Base-by-base conservation (phyloP, 2,329 filamentous ascomycete genomes). In the Pseudocercospora musae region DNA sequence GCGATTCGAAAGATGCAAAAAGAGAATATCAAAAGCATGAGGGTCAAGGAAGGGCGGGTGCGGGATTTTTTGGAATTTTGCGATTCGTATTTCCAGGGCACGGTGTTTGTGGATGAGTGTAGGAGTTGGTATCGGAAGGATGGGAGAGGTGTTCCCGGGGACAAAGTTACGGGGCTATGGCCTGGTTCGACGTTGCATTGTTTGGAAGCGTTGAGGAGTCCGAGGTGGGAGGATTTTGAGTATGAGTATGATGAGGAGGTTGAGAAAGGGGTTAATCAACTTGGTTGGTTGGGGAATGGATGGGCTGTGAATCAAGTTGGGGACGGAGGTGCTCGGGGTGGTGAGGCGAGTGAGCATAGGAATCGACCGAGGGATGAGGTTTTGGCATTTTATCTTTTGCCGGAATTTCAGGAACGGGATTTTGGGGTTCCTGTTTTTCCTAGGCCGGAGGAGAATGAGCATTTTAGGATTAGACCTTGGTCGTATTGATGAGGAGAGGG, bases 241-340 rank as follows among this genome's bases (percentile, higher is more conserved):
- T 87, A 83, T 68, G 79, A 78, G 10, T 80, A 81, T 62, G 10
- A 64, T 11, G 44, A 49, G 5, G 70, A 70, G 31, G 64, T 57
- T 37, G 63, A 69, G 44, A 69, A 67, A 13, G 37, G 77, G 78
- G 37, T 72, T 57, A 84, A 85, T 69, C 72, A 84, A 27, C 85
- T 89, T 68, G 77, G 80, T 1, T 91, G 87, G 72, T 85, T 90
- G 67, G 89, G 89, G 0, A 89, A 88, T 71, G 89, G 89, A 0
- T 86, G 84, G 77, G 89, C 86, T 2, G 77, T 70, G 53, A 83
- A 82, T 64, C 89, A 92, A 73, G 67, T 77, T 54, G 29, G 15
- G 10, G 21, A 25, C 15, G 49, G 49, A 7, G 49, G 25, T 27
- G 49, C 15, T 6, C n/a, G 49, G 2, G 23, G 49, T 18, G 49